phyloP scores from a whole-genome alignment of 257 asterid species.

The Leonotis leonurus region DNA sequence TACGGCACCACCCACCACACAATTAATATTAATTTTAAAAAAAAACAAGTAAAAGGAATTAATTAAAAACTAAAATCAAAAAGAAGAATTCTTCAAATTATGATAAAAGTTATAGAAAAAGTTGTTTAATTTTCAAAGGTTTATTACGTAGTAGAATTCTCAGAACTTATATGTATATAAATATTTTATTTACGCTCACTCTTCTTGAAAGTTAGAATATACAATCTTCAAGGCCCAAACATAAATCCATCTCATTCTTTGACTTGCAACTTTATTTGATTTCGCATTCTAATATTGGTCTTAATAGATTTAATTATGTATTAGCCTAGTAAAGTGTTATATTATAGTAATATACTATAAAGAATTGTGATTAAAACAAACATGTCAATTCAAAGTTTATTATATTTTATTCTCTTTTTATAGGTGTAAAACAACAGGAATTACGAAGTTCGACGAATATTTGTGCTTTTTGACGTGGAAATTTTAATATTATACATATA shows the following conservation, averaged over 20 bases:
- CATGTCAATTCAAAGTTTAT: neutral
- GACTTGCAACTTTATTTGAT: neutral
- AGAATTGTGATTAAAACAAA: neutral
- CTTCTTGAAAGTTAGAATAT: too few relatives aligned
- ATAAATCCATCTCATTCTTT: neutral
- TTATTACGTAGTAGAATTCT: too few relatives aligned
- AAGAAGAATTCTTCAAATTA: too few relatives aligned
- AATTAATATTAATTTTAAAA: too few relatives aligned
- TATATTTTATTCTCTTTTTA: neutral
- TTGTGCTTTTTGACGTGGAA: conserved; percentile 16
- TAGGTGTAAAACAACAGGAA: neutral
- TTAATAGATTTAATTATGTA: neutral
- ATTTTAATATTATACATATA: neutral
- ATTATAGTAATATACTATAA: too few relatives aligned
- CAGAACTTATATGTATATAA: too few relatives aligned
- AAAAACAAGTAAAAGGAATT: too few relatives aligned
- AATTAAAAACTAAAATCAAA: too few relatives aligned
- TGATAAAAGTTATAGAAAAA: too few relatives aligned
- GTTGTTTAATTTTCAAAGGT: too few relatives aligned
- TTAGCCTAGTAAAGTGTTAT: neutral
- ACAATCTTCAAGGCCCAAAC: neutral
- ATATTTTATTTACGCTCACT: too few relatives aligned
- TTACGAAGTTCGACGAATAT: neutral
- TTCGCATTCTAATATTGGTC: neutral
- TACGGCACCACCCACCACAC: too few relatives aligned